Conservation (phyloP, 2,329 filamentous ascomycete species). For the Diaporthe helianthi region DNA sequence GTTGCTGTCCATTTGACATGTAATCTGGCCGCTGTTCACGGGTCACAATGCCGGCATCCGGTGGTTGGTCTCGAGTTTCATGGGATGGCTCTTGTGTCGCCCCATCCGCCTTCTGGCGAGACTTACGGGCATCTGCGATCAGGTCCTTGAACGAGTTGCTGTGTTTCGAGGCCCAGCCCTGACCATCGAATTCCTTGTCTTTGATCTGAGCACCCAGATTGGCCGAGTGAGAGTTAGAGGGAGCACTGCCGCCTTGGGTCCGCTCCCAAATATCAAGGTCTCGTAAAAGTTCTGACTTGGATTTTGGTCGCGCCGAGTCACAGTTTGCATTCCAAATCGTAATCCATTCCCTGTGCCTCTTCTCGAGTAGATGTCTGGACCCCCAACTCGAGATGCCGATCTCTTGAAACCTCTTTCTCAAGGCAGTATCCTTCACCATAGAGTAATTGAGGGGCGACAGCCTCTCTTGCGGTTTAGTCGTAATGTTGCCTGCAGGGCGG, state of each 20-base stretch:
- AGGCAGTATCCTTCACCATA: slow-evolving; percentile 77
- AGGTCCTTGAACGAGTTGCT: slow-evolving; percentile 78
- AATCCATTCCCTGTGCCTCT: slow-evolving; percentile 89
- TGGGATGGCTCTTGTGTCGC: background rate
- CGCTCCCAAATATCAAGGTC: slow-evolving; percentile 89
- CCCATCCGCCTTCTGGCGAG: slow-evolving; percentile 42
- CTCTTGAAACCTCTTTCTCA: slow-evolving; percentile 83
- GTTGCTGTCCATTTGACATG: background rate
- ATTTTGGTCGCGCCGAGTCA: slow-evolving; percentile 77
- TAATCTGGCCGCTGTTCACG: background rate
- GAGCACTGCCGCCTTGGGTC: slow-evolving; percentile 72
- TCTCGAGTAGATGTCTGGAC: slow-evolving; percentile 72
- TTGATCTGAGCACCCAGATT: slow-evolving; percentile 64
- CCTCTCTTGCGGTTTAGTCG: slow-evolving; percentile 60
- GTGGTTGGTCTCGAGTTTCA: background rate
- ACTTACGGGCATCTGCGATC: slow-evolving; percentile 75
- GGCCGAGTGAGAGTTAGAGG: slow-evolving; percentile 46
- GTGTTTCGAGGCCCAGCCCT: slow-evolving; percentile 77
- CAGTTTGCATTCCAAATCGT: slow-evolving; percentile 98
- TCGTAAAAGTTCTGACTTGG: slow-evolving; percentile 73
- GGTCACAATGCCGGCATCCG: background rate
- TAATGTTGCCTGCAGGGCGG: slow-evolving; percentile 32
- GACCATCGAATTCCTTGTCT: slow-evolving; percentile 87
- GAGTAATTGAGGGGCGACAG: slow-evolving; percentile 86
- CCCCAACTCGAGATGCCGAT: slow-evolving; percentile 79